Evolutionary conservation across 2,329 filamentous ascomycete genomes (phyloP).

Genomic region (Berkeleyomyces rouxiae): DNA sequence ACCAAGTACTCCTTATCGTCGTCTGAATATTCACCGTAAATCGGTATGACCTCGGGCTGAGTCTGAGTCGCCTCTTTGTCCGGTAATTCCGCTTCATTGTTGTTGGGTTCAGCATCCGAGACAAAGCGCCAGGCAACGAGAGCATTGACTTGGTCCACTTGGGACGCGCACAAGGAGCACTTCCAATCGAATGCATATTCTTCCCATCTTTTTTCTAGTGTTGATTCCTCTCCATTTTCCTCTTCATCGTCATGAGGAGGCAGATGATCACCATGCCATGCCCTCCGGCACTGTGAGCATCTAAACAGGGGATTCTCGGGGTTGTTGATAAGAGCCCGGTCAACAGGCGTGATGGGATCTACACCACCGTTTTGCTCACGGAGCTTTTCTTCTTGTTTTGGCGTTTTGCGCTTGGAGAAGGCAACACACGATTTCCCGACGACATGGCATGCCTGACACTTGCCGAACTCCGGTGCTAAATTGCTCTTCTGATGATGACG

Average conservation of each 20-base stretch:
- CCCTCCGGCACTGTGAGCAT: constrained; percentile 59
- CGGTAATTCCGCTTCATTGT: constrained; percentile 6
- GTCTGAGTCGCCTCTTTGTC: constrained; percentile 11
- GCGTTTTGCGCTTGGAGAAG: constrained; percentile 56
- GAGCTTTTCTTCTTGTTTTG: constrained; percentile 68
- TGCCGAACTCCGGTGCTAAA: constrained; percentile 48
- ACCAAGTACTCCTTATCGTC: constrained; percentile 83
- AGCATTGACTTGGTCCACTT: constrained; percentile 50
- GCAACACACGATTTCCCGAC: constrained; percentile 54
- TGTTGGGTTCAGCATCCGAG: neutral
- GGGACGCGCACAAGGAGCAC: constrained; percentile 59
- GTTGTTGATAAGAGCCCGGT: constrained; percentile 54
- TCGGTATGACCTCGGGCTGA: neutral
- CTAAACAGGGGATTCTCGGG: constrained; percentile 63
- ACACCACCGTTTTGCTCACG: constrained; percentile 61
- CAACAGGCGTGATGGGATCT: constrained; percentile 56
- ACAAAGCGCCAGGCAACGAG: constrained; percentile 77
- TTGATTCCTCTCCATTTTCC: too few species aligned
- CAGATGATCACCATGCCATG: constrained; percentile 73
- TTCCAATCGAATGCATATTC: constrained; percentile 63
- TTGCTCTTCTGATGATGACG: constrained; percentile 49
- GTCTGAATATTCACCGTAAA: constrained; percentile 30
- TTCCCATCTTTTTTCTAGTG: constrained; percentile 36
- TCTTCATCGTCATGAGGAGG: constrained; percentile 25
- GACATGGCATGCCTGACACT: constrained; percentile 53